phyloP scores from a whole-genome alignment of 352 stramenopile genomes.

The Phytopythium helicoides region DNA sequence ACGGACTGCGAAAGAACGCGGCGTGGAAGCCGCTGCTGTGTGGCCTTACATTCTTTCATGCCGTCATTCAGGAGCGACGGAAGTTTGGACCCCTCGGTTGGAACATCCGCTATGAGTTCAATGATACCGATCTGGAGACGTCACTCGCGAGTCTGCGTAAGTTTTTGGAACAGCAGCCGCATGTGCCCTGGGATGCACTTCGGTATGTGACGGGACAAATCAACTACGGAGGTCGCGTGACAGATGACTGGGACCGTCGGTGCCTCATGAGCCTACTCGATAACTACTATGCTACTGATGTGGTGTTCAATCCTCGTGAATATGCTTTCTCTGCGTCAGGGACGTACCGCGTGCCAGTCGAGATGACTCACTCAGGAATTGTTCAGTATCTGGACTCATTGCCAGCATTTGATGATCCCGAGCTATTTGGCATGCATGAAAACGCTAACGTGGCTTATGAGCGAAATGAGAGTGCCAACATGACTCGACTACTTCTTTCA shows the following conservation, averaged over 20 bases:
- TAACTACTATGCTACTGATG: conserved; percentile 87
- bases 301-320: conserved; percentile 49
- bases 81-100: conserved; percentile 94
- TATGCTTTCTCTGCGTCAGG: conserved; percentile 90
- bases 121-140: conserved; percentile 94
- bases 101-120: conserved; percentile 97
- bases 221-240: conserved; percentile 96
- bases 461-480: conserved; percentile 85
- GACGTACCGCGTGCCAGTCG: conserved; percentile 81
- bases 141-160: conserved; percentile 87
- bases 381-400: conserved; percentile 86
- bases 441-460: conserved; percentile 96
- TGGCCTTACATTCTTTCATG: conserved; percentile 93
- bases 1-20: conserved; percentile 50
- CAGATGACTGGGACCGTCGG: conserved; percentile 93
- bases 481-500: conserved; percentile 87
- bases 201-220: conserved; percentile 94
- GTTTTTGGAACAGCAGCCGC: conserved; percentile 90
- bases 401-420: conserved; percentile 86
- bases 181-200: conserved; percentile 92
- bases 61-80: conserved; percentile 91
- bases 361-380: conserved; percentile 44
- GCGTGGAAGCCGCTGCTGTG: conserved; percentile 91
- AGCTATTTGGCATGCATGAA: conserved; percentile 96
- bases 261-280: conserved; percentile 92